These are phyloP conservation scores for Ceratobasidium papillatum DNA, from an alignment of 1,284 basidiomycete genomes.

Conservation along the genomic window DNA sequence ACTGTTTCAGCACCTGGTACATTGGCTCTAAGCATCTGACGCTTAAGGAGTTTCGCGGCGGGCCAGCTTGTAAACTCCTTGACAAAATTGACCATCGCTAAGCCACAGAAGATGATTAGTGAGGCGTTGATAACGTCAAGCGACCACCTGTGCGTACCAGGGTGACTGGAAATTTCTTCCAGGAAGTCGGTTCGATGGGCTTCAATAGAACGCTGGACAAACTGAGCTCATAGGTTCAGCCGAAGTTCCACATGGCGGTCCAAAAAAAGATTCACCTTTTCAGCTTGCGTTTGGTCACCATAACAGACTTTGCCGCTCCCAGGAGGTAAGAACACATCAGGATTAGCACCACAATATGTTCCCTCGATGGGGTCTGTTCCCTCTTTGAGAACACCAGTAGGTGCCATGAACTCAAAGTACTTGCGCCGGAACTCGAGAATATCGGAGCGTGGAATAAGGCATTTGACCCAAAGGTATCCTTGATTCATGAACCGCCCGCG, in stretches of 20 bases:
- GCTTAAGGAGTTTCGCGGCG: not conserved
- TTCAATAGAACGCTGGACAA: constrained; percentile 13
- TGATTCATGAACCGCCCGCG: constrained; percentile 16
- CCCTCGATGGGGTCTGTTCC: constrained; percentile 2
- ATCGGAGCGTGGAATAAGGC: constrained; percentile 10
- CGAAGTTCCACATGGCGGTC: not conserved
- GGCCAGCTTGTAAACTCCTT: constrained; percentile 22
- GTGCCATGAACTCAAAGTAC: constrained; percentile 24
- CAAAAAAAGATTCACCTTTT: not conserved
- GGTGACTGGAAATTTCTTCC: not conserved
- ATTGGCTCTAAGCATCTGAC: constrained; percentile 20
- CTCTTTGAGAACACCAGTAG: constrained; percentile 15
- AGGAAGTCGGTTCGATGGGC: constrained; percentile 11
- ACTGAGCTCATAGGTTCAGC: not conserved
- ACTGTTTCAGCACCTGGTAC: constrained; percentile 22
- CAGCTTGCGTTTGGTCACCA: not conserved
- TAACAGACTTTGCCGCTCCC: not conserved
- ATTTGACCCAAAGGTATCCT: constrained; percentile 17
- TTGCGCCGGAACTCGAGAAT: constrained; percentile 6
- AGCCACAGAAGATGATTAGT: too few relatives aligned
- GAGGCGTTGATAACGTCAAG: too few relatives aligned
- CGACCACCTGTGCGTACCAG: not conserved
- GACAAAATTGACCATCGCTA: constrained; percentile 2
- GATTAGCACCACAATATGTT: constrained; percentile 9
- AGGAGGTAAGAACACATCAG: constrained; percentile 10